Conservation (phyloP, 306 rosid species). For the Acmispon strigosus region DNA sequence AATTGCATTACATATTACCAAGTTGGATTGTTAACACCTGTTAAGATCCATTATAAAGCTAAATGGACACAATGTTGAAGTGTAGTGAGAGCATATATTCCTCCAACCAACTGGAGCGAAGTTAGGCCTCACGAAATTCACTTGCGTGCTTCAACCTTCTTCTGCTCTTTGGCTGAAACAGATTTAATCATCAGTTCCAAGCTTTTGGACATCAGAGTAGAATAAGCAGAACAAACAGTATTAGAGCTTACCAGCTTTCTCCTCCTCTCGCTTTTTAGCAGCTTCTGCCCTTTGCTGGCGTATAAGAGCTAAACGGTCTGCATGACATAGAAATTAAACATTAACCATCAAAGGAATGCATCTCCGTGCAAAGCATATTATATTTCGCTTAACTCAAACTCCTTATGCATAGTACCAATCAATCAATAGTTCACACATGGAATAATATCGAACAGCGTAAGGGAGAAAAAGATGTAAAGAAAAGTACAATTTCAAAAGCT, state of each 20-base stretch:
- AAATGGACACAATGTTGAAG: conserved; percentile 19
- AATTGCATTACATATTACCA: conserved; percentile 25
- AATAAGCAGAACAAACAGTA: background rate
- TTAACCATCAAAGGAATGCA: background rate
- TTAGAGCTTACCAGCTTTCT: conserved; percentile 59
- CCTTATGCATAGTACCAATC: background rate
- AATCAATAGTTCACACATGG: background rate
- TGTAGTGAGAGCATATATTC: conserved; percentile 20
- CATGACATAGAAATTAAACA: conserved; percentile 9
- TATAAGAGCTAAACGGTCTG: conserved; percentile 80
- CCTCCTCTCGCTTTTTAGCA: conserved; percentile 83
- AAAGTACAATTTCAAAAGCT: background rate
- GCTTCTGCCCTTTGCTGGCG: conserved; percentile 90
- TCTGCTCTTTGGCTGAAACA: conserved; percentile 72
- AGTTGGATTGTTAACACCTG: conserved; percentile 7
- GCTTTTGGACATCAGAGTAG: background rate
- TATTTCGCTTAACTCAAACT: background rate
- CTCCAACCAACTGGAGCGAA: conserved; percentile 19
- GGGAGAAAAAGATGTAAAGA: background rate
- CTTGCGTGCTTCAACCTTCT: conserved; percentile 69
- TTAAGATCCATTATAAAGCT: conserved; percentile 18
- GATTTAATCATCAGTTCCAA: conserved; percentile 7
- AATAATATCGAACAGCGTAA: background rate
- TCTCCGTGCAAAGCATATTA: background rate
- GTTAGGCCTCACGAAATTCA: conserved; percentile 27